phyloP scores from a whole-genome alignment of 129 eudicot genomes.

The Logfia minima region DNA sequence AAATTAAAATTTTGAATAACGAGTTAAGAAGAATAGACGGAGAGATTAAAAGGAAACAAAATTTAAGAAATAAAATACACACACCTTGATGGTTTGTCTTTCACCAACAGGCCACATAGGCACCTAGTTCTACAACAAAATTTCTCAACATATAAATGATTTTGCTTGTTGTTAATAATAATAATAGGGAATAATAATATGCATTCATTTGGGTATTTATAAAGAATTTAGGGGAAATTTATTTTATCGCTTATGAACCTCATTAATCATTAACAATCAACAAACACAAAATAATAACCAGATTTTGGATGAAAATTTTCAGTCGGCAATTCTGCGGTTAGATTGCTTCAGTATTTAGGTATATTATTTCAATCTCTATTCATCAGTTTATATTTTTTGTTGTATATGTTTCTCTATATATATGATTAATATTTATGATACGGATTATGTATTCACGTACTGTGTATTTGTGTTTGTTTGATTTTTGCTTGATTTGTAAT shows the following conservation, averaged over 20 bases:
- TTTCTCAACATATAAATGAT: not conserved
- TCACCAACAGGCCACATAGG: slow-evolving; percentile 1
- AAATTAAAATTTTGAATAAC: no score
- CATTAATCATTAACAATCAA: slow-evolving; percentile 28
- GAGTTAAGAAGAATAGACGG: no score
- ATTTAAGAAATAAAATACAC: slow-evolving; percentile 18
- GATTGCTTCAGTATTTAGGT: slow-evolving; percentile 29
- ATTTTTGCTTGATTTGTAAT: slow-evolving; percentile 26
- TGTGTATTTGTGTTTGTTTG: not conserved
- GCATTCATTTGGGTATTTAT: slow-evolving; percentile 16
- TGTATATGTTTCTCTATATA: not conserved
- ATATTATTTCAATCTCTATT: slow-evolving; percentile 15
- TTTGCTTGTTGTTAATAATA: not conserved
- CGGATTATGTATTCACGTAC: not conserved
- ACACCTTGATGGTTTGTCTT: slow-evolving; percentile 21
- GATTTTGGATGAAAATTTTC: slow-evolving; percentile 19
- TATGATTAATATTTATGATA: not conserved
- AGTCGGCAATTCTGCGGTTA: slow-evolving; percentile 23
- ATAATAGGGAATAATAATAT: not conserved
- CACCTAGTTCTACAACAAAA: slow-evolving; percentile 7
- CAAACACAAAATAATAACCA: slow-evolving; percentile 17
- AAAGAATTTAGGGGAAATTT: not conserved
- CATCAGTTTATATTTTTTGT: slow-evolving; percentile 18
- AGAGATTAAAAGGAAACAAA: not conserved
- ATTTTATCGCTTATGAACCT: not conserved